Base-by-base conservation (phyloP, 805 yeast genomes). In the Kuraishia ogatae region DNA sequence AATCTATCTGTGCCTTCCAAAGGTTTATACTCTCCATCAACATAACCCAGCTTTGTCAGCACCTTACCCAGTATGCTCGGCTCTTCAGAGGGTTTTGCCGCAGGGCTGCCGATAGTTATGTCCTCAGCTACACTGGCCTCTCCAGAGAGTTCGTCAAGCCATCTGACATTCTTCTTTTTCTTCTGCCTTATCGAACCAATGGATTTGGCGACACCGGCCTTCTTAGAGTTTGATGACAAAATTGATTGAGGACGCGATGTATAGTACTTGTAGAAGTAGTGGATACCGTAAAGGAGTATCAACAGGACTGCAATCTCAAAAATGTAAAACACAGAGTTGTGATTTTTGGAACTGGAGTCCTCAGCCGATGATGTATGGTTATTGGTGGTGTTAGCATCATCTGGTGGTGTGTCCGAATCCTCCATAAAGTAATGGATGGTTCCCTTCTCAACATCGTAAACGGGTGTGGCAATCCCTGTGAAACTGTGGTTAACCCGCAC, bases 11-110 rank as follows among this genome's bases (percentile, higher is more conserved):
- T 61, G 19, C 71, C 68, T 50, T 65, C 65, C 35, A 71, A 61
- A 58, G 70, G 72, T 54, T 65, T 64, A 35, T 71, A 62, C 2
- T 75, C 69, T 56, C 69, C 72, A 28, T 69, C 57, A 6, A 73
- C 62, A 51, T 78, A 71, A 1, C 81, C 75, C 47, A 71, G 66
- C 35, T 65, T 67, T 47, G 48, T 60, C 50, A 64, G 51, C 17
- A 64, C 67, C 2, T 61, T 58, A 2, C 58, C 55, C 15, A 65
- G 29, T 54, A 63, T 51, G 11, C n/a, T 54, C 17, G n/a, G 26
- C 28, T 54, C 56, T 23, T n/a, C 23, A 26, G 24, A 26, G 39
- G 57, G 54, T 17, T 20, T 22, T 7, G 48, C 2, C 10, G 50
- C 1, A 20, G 51, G 56, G 46, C 53, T 39, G 19, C 35, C 19